phyloP scores from a whole-genome alignment of 805 yeast species.

The Zygotorulaspora chibaensis region DNA sequence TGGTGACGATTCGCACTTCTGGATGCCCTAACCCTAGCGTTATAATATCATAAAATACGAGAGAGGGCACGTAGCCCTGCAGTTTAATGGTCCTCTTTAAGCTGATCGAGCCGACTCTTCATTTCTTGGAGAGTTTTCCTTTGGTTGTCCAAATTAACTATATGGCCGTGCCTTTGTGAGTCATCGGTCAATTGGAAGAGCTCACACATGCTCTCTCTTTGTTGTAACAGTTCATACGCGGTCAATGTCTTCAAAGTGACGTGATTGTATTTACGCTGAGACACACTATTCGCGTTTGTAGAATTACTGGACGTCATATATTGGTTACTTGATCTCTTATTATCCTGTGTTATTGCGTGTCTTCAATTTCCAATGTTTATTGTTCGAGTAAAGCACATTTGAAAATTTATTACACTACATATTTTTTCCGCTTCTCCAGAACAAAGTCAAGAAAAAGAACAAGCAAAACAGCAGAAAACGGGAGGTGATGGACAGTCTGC shows the following conservation, averaged over 20 bases:
- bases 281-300: neutral
- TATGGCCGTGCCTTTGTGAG: conserved; percentile 15
- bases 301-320: neutral
- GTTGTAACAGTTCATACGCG: conserved; percentile 28
- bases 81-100: conserved; percentile 2
- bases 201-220: conserved; percentile 31
- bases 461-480: conserved; percentile 1
- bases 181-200: conserved; percentile 29
- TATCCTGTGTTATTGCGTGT: neutral
- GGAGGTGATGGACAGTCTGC: conserved; percentile 14
- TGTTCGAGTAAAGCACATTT: neutral
- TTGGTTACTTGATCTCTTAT: neutral
- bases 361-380: neutral
- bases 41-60: neutral
- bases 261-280: conserved; percentile 17
- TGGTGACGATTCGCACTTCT: neutral
- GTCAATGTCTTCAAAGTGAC: conserved; percentile 31
- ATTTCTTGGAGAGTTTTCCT: conserved; percentile 13
- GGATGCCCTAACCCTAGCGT: too few species aligned
- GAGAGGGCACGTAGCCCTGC: neutral
- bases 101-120: conserved; percentile 11
- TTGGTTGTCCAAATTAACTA: conserved; percentile 18
- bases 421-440: neutral
- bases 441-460: neutral
- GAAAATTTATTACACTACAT: neutral